Percentiles rank a stretch among this genome's conserved stretches.
These are phyloP conservation scores for Nadsonia commutata DNA, from an alignment of 1,139 yeast genomes.

Conservation along the genomic window DNA sequence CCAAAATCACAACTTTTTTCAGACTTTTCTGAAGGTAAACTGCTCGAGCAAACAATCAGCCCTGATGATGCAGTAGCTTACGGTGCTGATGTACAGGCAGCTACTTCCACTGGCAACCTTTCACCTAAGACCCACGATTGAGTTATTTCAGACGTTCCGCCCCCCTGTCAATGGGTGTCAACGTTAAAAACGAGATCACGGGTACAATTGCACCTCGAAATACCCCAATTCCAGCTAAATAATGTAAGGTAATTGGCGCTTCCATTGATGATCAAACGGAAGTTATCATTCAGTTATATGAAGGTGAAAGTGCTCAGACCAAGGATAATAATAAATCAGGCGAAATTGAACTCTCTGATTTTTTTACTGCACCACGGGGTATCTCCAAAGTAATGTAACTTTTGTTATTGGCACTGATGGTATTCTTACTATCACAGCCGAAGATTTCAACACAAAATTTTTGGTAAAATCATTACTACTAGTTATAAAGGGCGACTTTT, in stretches of 20 bases:
- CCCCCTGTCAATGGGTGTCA: constrained; percentile 83
- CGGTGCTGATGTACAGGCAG: constrained; percentile 93
- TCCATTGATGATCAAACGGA: constrained; percentile 92
- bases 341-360: constrained; percentile 83
- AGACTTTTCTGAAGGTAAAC: constrained; percentile 97
- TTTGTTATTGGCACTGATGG: constrained; percentile 88
- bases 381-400: constrained; percentile 91
- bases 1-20: constrained; percentile 92
- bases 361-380: constrained; percentile 94
- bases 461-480: constrained; percentile 66
- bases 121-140: constrained; percentile 71
- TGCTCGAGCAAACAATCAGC: constrained; percentile 90
- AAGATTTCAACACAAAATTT: no score
- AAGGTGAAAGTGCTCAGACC: constrained; percentile 88
- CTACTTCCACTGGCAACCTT: constrained; percentile 82
- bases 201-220: constrained; percentile 84
- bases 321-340: constrained; percentile 90
- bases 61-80: constrained; percentile 98
- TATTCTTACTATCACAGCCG: constrained; percentile 86
- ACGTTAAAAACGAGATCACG: constrained; percentile 92
- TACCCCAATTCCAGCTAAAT: constrained; percentile 87
- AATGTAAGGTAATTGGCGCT: constrained; percentile 80
- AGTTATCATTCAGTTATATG: constrained; percentile 82
- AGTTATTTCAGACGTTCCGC: constrained; percentile 71
- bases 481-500: constrained; percentile 95